These are phyloP conservation scores for Agrocybe pediades DNA, from an alignment of 768 basidiomycete species.

Conservation along the genomic window DNA sequence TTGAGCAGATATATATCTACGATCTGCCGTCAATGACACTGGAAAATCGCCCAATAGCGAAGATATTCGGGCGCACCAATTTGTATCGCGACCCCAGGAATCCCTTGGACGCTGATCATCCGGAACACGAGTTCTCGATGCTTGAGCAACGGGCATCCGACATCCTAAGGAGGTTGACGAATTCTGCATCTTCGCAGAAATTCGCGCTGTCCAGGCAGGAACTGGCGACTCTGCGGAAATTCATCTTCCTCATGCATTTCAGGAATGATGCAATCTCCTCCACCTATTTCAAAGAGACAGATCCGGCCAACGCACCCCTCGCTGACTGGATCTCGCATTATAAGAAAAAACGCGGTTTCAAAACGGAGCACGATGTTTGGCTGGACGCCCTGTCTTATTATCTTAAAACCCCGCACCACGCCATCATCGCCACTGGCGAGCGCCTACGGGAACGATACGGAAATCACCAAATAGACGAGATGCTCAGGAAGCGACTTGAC, in stretches of 20 bases:
- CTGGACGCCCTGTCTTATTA: constrained; percentile 30
- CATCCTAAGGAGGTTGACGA: constrained; percentile 22
- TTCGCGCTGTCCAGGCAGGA: constrained; percentile 27
- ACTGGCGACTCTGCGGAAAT: constrained; percentile 33
- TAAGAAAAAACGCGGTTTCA: constrained; percentile 18
- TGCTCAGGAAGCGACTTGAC: constrained; percentile 21
- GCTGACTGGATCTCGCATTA: constrained; percentile 24
- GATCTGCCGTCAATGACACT: constrained; percentile 20
- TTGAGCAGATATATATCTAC: constrained; percentile 18
- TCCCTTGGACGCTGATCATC: constrained; percentile 21
- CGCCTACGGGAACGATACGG: constrained; percentile 22
- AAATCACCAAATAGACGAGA: constrained; percentile 16
- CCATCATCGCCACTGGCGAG: constrained; percentile 25
- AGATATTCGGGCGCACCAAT: constrained; percentile 22
- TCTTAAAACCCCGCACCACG: constrained; percentile 30
- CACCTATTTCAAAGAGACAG: constrained; percentile 28
- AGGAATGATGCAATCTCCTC: constrained; percentile 21
- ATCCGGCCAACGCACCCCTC: constrained; percentile 22
- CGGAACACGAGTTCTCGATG: constrained; percentile 26
- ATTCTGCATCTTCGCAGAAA: neutral
- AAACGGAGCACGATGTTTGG: constrained; percentile 29
- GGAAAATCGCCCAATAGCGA: constrained; percentile 11
- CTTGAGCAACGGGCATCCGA: constrained; percentile 28
- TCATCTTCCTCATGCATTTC: constrained; percentile 38
- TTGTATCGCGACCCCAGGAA: constrained; percentile 27